A percentile compares a stretch with the other conserved stretches of the same genome.
Evolutionary conservation across 305 asterid genomes (phyloP).

Genomic region (Fraxinus greggii): DNA sequence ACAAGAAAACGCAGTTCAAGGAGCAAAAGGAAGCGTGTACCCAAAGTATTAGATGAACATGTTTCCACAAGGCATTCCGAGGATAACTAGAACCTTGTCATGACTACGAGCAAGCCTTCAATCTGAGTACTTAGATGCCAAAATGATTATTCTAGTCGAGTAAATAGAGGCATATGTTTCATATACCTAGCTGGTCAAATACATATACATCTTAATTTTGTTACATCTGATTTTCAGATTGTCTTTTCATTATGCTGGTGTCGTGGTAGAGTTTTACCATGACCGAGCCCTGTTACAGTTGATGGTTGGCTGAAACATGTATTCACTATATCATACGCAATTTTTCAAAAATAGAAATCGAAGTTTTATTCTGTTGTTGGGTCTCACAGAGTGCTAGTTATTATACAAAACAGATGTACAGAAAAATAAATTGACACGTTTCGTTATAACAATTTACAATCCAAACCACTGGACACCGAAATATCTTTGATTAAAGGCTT

Average conservation of each 20-base stretch:
- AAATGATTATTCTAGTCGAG: background rate
- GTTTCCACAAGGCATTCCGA: conserved; percentile 32
- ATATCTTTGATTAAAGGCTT: no score
- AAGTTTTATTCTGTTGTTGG: conserved; percentile 12
- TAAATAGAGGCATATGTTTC: conserved; percentile 19
- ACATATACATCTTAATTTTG: conserved; percentile 2
- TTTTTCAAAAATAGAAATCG: conserved; percentile 1
- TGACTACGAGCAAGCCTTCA: background rate
- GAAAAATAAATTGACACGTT: background rate
- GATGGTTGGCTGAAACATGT: background rate
- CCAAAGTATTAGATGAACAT: conserved; percentile 51
- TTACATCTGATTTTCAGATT: background rate
- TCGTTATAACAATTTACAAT: no score
- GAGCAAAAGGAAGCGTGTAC: conserved; percentile 61
- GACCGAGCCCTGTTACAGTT: background rate
- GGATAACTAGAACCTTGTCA: conserved; percentile 13
- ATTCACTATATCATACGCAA: background rate
- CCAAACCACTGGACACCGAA: no score
- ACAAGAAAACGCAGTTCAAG: conserved; percentile 69
- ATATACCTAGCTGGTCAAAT: conserved; percentile 21
- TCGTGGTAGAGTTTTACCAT: background rate
- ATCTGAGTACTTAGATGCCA: background rate
- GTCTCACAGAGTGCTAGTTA: background rate
- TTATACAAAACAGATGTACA: no score
- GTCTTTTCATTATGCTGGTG: background rate